A percentile compares a stretch with the other conserved stretches of the same genome.
These are phyloP conservation scores for Lentinula edodes DNA, from an alignment of 768 basidiomycete species.

Conservation along the genomic window DNA sequence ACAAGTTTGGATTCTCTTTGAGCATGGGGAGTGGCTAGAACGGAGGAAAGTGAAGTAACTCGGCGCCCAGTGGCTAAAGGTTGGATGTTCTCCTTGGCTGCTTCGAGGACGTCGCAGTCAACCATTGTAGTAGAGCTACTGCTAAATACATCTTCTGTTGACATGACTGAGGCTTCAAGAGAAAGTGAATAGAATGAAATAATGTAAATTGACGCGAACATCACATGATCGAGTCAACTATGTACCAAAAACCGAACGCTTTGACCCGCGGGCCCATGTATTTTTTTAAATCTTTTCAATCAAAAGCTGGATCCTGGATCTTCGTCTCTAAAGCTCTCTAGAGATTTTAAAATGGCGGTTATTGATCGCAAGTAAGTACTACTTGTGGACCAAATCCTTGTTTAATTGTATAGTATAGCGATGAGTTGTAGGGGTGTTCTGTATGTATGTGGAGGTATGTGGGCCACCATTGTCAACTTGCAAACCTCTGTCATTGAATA, in stretches of 20 bases:
- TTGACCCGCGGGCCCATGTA: background rate
- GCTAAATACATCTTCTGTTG: conserved; percentile 35
- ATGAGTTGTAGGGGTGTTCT: no score
- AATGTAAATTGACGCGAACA: background rate
- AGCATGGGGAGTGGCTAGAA: conserved; percentile 72
- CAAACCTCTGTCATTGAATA: no score
- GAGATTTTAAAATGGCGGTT: no score
- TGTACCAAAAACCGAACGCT: background rate
- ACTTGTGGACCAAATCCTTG: no score
- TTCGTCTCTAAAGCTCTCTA: no score
- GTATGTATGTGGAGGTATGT: background rate
- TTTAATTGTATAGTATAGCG: no score
- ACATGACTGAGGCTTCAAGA: conserved; percentile 10
- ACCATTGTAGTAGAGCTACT: conserved; percentile 46
- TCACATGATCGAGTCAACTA: conserved; percentile 1
- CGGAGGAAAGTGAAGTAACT: conserved; percentile 69
- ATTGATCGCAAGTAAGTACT: no score
- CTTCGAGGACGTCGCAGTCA: conserved; percentile 77
- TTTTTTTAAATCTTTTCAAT: no score
- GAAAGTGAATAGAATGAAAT: background rate
- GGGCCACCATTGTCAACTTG: background rate
- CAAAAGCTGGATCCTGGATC: no score
- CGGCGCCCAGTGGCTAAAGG: conserved; percentile 75
- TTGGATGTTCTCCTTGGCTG: conserved; percentile 84
- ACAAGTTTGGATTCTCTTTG: conserved; percentile 68